phyloP scores from a whole-genome alignment of 2,329 filamentous ascomycete genomes.

The Davidsoniella eucalypti region DNA sequence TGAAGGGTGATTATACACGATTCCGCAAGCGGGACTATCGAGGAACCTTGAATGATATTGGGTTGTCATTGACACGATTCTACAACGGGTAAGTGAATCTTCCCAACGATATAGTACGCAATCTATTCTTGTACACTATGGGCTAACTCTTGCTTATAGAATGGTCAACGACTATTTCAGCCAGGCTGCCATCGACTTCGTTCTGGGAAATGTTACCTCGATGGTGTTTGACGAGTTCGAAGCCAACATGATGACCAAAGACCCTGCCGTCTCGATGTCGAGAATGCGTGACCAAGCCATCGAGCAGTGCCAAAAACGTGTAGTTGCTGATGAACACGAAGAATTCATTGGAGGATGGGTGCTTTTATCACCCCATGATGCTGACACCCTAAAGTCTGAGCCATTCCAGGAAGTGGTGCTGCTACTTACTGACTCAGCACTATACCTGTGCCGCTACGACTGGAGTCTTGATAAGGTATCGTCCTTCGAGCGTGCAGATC shows the following conservation, averaged over 20 bases:
- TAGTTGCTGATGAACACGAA: constrained; percentile 67
- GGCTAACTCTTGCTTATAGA: constrained; percentile 29
- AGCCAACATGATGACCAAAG: constrained; percentile 78
- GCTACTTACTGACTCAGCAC: constrained; percentile 64
- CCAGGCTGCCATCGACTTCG: constrained; percentile 85
- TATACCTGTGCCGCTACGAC: constrained; percentile 85
- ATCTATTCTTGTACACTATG: neutral
- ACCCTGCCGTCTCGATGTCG: constrained; percentile 74
- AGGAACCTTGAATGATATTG: constrained; percentile 80
- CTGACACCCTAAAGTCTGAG: constrained; percentile 54
- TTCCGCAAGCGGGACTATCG: constrained; percentile 81
- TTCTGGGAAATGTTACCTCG: constrained; percentile 73
- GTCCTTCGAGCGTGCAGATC: constrained; percentile 72
- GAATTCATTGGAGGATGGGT: constrained; percentile 85
- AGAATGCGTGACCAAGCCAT: constrained; percentile 80
- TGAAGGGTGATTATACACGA: constrained; percentile 93
- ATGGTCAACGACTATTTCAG: constrained; percentile 97
- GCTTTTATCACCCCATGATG: constrained; percentile 55
- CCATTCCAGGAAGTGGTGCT: constrained; percentile 82
- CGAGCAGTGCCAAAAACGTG: constrained; percentile 72
- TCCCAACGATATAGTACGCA: neutral
- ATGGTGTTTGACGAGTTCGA: constrained; percentile 90
- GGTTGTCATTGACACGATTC: constrained; percentile 65
- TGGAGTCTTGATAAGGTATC: constrained; percentile 92
- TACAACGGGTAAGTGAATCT: constrained; percentile 41